Evolutionary conservation across 2,329 filamentous ascomycete genomes (phyloP).

Genomic region (Penicillium sp.): DNA sequence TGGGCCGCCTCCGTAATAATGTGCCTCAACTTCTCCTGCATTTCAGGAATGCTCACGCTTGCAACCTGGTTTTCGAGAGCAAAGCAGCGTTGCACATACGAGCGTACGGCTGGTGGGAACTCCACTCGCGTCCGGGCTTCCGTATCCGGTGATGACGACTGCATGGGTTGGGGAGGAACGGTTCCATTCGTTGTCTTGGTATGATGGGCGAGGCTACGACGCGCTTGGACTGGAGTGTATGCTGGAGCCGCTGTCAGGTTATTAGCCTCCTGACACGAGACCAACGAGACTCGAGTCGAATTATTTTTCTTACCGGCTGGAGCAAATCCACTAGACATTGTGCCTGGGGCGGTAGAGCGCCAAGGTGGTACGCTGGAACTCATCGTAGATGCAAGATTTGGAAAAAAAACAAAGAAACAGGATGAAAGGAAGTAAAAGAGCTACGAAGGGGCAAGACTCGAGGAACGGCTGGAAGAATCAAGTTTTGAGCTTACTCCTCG

Average conservation of each 20-base stretch:
- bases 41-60: constrained; percentile 64
- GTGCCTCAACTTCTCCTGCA: constrained; percentile 80
- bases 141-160: constrained; percentile 36
- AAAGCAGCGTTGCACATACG: constrained; percentile 88
- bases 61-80: constrained; percentile 67
- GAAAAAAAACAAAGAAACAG: constrained; percentile 16
- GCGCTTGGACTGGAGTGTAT: constrained; percentile 62
- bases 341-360: constrained; percentile 36
- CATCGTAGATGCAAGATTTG: constrained; percentile 32
- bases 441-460: constrained; percentile 16
- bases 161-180: constrained; percentile 27
- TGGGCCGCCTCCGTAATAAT: constrained; percentile 83
- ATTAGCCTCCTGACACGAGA: constrained; percentile 18
- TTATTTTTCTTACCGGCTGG: constrained; percentile 34
- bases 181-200: constrained; percentile 21
- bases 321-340: constrained; percentile 31
- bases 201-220: constrained; percentile 57
- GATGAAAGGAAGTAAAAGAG: constrained; percentile 13
- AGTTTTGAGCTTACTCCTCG: constrained; percentile 7
- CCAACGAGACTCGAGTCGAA: background rate
- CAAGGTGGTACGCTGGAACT: constrained; percentile 43
- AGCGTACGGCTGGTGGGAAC: constrained; percentile 79
- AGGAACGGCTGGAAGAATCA: constrained; percentile 1
- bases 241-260: constrained; percentile 48
- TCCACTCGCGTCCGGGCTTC: constrained; percentile 58